phyloP scores from a whole-genome alignment of 345 rosid species.

The Citrus maxima region DNA sequence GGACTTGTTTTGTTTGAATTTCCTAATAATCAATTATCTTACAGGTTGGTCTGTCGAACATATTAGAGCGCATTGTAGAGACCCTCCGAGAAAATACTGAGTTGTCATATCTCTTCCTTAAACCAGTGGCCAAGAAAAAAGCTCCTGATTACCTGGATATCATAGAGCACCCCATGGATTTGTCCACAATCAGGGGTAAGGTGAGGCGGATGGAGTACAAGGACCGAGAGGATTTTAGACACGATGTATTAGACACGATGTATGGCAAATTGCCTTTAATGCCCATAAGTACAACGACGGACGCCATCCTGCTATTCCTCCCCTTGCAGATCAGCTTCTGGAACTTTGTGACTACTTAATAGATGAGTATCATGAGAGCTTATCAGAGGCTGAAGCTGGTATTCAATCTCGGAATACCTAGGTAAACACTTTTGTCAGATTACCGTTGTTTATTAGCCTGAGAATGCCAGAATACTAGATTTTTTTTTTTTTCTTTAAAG shows the following conservation, averaged over 20 bases:
- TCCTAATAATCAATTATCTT: not conserved
- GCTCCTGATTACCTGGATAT: slow-evolving; percentile 80
- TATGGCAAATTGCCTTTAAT: slow-evolving; percentile 71
- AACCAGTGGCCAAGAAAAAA: slow-evolving; percentile 84
- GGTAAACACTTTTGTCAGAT: not conserved
- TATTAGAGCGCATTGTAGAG: slow-evolving; percentile 76
- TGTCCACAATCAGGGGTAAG: slow-evolving; percentile 76
- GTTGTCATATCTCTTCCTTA: slow-evolving; percentile 79
- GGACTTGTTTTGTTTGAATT: not conserved
- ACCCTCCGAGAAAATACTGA: slow-evolving; percentile 52
- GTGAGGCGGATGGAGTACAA: slow-evolving; percentile 84
- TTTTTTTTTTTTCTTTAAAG: not conserved
- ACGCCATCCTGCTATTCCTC: slow-evolving; percentile 89
- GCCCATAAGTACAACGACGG: slow-evolving; percentile 83
- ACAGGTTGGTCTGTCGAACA: slow-evolving; percentile 85
- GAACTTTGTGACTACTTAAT: slow-evolving; percentile 87
- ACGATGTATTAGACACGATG: slow-evolving; percentile 90
- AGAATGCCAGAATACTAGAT: not conserved
- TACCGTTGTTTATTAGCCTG: slow-evolving; percentile 1
- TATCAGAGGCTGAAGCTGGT: slow-evolving; percentile 69
- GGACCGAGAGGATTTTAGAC: slow-evolving; percentile 66
- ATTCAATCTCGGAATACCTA: slow-evolving; percentile 33
- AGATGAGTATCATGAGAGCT: slow-evolving; percentile 32
- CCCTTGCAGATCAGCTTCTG: slow-evolving; percentile 91
- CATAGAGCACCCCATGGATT: slow-evolving; percentile 78